A percentile compares a stretch with the other conserved stretches of the same genome.
These are phyloP conservation scores for Penicillium capsulatum DNA, from an alignment of 2,329 filamentous ascomycete species.

Conservation along the genomic window DNA sequence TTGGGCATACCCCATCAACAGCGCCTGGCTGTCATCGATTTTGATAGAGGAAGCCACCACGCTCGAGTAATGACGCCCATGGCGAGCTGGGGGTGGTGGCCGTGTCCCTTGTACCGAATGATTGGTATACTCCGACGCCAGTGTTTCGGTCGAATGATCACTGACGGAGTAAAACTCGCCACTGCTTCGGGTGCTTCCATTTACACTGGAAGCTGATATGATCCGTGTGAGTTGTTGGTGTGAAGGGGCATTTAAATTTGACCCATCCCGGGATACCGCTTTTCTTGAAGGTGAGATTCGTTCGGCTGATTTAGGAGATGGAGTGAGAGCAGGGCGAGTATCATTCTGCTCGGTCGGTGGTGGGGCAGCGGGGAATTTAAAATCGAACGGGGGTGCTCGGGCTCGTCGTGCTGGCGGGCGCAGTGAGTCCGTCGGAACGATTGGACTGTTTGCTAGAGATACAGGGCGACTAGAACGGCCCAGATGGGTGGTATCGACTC, in stretches of 20 bases:
- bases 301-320: conserved; percentile 28
- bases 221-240: conserved; percentile 56
- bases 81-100: conserved; percentile 33
- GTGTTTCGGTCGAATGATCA: conserved; percentile 89
- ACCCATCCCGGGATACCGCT: conserved; percentile 22
- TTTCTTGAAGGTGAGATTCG: conserved; percentile 19
- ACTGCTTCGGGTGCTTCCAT: conserved; percentile 80
- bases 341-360: conserved; percentile 29
- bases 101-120: conserved; percentile 52
- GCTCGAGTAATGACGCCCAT: conserved; percentile 45
- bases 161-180: conserved; percentile 92
- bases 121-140: conserved; percentile 77
- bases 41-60: conserved; percentile 26
- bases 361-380: conserved; percentile 54
- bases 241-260: conserved; percentile 25
- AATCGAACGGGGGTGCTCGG: conserved; percentile 43
- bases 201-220: conserved; percentile 71
- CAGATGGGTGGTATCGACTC: conserved; percentile 34
- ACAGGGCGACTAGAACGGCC: conserved; percentile 23
- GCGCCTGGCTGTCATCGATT: conserved; percentile 53
- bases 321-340: conserved; percentile 27
- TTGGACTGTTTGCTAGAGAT: conserved; percentile 31
- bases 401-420: conserved; percentile 39
- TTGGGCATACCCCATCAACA: conserved; percentile 98
- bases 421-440: conserved; percentile 36